Evolutionary conservation across 345 rosid species (phyloP).

Genomic region (Diplotaxis tenuifolia): DNA sequence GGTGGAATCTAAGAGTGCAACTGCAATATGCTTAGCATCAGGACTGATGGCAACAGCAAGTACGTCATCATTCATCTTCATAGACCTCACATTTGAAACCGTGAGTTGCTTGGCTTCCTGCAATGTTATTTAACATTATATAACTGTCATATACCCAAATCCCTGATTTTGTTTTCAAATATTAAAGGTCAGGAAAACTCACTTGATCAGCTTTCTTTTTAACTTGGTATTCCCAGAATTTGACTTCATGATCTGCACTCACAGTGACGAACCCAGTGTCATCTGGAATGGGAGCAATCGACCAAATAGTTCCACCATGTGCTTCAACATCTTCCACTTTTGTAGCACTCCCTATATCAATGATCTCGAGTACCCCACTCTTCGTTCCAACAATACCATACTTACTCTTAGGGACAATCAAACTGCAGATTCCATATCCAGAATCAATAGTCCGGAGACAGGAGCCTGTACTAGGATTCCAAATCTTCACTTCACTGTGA

Average conservation of each 20-base stretch:
- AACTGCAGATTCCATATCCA: slow-evolving; percentile 89
- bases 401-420: slow-evolving; percentile 75
- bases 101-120: slow-evolving; percentile 70
- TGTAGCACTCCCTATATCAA: slow-evolving; percentile 85
- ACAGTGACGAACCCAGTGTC: slow-evolving; percentile 85
- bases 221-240: background rate
- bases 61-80: slow-evolving; percentile 97
- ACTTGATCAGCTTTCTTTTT: background rate
- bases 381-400: slow-evolving; percentile 95
- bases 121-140: background rate
- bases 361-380: slow-evolving; percentile 72
- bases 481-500: slow-evolving; percentile 82
- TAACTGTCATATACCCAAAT: background rate
- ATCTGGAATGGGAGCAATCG: slow-evolving; percentile 74
- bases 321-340: slow-evolving; percentile 70
- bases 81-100: slow-evolving; percentile 62
- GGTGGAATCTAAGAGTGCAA: slow-evolving; percentile 85
- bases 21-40: slow-evolving; percentile 87
- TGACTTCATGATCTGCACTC: slow-evolving; percentile 79
- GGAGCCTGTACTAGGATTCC: slow-evolving; percentile 97
- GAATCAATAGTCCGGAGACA: slow-evolving; percentile 90
- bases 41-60: slow-evolving; percentile 83
- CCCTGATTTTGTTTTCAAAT: too few relatives aligned
- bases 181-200: slow-evolving; percentile 24
- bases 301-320: slow-evolving; percentile 79